Percentiles rank a stretch among this genome's conserved stretches.
Conservation (phyloP, 176 grass and related monocot species). For the Stipa capillata region DNA sequence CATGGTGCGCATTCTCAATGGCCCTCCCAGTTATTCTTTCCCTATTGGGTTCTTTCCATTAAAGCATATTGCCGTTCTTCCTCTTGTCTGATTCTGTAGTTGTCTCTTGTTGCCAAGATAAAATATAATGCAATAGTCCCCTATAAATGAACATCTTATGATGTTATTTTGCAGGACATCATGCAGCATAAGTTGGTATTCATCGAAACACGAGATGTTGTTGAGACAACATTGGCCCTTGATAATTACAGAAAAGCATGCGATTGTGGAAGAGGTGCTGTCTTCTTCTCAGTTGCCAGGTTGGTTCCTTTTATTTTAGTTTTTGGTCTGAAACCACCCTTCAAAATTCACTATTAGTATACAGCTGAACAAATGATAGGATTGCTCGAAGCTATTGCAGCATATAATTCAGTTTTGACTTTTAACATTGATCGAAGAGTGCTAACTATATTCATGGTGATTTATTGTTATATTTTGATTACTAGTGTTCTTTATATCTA, state of each 20-base stretch:
- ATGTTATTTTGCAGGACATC: constrained; percentile 65
- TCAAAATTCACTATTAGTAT: not conserved
- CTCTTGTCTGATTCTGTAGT: not conserved
- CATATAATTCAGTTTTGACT: not conserved
- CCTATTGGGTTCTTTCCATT: not conserved
- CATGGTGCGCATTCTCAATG: not conserved
- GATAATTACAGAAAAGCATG: constrained; percentile 98
- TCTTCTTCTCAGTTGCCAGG: constrained; percentile 98
- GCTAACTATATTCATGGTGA: not conserved
- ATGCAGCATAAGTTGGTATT: constrained; percentile 99
- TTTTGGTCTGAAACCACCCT: not conserved
- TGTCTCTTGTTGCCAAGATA: not conserved
- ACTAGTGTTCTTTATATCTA: not conserved
- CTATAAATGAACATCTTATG: not conserved
- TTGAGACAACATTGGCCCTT: constrained; percentile 95
- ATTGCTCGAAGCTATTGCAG: not conserved
- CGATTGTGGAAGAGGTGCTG: constrained; percentile 88
- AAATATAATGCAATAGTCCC: not conserved
- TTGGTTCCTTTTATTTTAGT: constrained; percentile 9
- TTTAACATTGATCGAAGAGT: not conserved
- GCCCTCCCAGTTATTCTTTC: not conserved
- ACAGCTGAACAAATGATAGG: not conserved
- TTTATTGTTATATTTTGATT: not conserved
- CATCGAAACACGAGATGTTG: constrained; percentile 98
- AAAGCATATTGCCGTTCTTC: not conserved